Percentiles rank a stretch among this genome's conserved stretches.
Evolutionary conservation across 192 early-diverging fungal genomes (phyloP).

Genomic region (Coemansia sp.): DNA sequence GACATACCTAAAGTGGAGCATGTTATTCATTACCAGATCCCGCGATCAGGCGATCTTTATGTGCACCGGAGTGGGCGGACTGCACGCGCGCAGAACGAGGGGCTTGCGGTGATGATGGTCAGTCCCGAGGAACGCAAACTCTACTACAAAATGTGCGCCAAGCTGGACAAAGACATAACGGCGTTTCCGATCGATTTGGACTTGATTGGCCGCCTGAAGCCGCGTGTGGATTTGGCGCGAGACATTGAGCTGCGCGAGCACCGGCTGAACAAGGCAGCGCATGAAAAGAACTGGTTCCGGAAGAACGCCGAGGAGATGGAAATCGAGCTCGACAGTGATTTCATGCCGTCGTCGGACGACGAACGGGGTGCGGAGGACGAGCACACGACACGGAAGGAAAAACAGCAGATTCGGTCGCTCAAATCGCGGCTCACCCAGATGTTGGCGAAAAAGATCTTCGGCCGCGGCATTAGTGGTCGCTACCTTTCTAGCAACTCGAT

Average conservation of each 20-base stretch:
- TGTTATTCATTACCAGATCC: conserved; percentile 95
- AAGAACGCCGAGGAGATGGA: conserved; percentile 79
- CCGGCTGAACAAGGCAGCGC: conserved; percentile 63
- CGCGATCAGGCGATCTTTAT: conserved; percentile 90
- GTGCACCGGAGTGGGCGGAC: conserved; percentile 95
- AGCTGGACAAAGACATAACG: conserved; percentile 70
- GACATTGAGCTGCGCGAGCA: conserved; percentile 83
- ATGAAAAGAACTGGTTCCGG: conserved; percentile 73
- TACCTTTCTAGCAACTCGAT: conserved; percentile 67
- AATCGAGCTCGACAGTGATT: conserved; percentile 76
- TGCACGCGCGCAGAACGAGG: conserved; percentile 80
- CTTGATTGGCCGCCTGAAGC: conserved; percentile 67
- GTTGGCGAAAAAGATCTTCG: conserved; percentile 34
- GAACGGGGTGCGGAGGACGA: conserved; percentile 21
- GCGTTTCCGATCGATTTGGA: conserved; percentile 83
- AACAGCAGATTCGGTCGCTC: conserved; percentile 28
- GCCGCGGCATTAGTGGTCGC: conserved; percentile 53
- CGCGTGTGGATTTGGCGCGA: conserved; percentile 75
- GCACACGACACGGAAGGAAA: conserved; percentile 20
- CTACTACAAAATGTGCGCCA: conserved; percentile 81
- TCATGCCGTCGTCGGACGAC: conserved; percentile 46
- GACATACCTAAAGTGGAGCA: conserved; percentile 91
- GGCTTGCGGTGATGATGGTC: conserved; percentile 78
- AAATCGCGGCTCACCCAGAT: conserved; percentile 26
- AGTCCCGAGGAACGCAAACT: conserved; percentile 79